A percentile compares a stretch with the other conserved stretches of the same genome.
These are phyloP conservation scores for Isoetes taiwanensis DNA, from an alignment of 75 land plant species.

Conservation along the genomic window DNA sequence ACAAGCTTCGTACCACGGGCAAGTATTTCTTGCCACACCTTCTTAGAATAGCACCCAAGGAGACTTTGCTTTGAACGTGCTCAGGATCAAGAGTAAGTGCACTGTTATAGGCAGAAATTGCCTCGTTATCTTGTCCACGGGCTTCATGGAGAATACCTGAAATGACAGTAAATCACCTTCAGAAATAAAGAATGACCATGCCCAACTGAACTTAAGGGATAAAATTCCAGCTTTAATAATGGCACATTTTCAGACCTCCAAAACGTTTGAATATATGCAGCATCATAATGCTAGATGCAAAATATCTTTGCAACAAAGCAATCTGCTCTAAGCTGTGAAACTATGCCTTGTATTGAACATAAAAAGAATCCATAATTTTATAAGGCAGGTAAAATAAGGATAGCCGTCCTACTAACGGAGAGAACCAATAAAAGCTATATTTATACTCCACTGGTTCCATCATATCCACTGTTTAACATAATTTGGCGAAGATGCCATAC, in stretches of 20 bases:
- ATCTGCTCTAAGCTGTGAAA: too few species aligned
- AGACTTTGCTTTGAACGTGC: constrained; percentile 54
- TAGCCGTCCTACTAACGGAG: neutral
- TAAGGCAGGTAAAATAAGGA: neutral
- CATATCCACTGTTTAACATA: neutral
- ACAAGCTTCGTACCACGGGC: constrained; percentile 60
- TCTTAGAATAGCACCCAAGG: constrained; percentile 44
- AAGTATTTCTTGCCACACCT: constrained; percentile 35
- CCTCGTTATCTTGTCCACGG: constrained; percentile 38
- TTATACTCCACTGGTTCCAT: neutral
- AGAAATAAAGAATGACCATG: neutral
- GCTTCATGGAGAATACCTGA: constrained; percentile 58
- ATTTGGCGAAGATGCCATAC: neutral
- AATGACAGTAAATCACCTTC: neutral
- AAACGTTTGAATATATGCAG: neutral
- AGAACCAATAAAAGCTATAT: neutral
- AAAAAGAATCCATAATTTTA: neutral
- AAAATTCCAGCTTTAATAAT: too few species aligned
- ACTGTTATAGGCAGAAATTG: constrained; percentile 48
- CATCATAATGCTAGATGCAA: neutral
- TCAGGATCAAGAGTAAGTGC: constrained; percentile 43
- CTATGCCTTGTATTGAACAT: too few species aligned
- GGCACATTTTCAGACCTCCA: too few species aligned
- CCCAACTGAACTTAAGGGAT: too few species aligned
- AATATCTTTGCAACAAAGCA: neutral